Evolutionary conservation across 352 stramenopile species (phyloP).

Genomic region (Pythium aphanidermatum): DNA sequence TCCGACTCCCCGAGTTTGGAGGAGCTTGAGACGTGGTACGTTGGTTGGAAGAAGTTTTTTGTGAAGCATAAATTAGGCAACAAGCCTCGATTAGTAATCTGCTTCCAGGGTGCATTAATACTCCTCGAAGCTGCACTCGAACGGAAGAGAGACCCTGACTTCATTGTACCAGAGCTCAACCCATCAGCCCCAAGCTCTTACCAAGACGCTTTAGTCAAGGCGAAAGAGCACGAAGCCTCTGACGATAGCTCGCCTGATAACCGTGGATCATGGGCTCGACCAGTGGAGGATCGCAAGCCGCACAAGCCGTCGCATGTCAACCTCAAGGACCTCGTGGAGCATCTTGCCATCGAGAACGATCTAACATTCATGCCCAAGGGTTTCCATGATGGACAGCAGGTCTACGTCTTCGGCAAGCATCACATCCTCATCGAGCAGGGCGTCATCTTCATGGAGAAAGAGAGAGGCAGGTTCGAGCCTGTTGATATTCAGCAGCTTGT

Average conservation of each 20-base stretch:
- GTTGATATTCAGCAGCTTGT: slow-evolving; percentile 75
- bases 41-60: slow-evolving; percentile 82
- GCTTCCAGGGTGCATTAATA: slow-evolving; percentile 72
- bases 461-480: slow-evolving; percentile 61
- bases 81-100: slow-evolving; percentile 56
- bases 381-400: slow-evolving; percentile 66
- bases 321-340: slow-evolving; percentile 81
- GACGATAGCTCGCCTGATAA: background rate
- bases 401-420: slow-evolving; percentile 74
- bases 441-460: slow-evolving; percentile 64
- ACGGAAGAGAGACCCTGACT: slow-evolving; percentile 9
- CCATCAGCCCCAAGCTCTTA: slow-evolving; percentile 49
- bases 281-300: slow-evolving; percentile 9
- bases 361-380: slow-evolving; percentile 80
- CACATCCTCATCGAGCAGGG: slow-evolving; percentile 84
- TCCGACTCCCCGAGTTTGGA: slow-evolving; percentile 29
- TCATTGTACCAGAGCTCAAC: slow-evolving; percentile 46
- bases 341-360: slow-evolving; percentile 70
- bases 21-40: slow-evolving; percentile 82
- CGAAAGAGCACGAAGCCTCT: slow-evolving; percentile 15
- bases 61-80: slow-evolving; percentile 46
- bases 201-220: slow-evolving; percentile 64
- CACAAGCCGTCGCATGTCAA: slow-evolving; percentile 42
- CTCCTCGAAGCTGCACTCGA: slow-evolving; percentile 46
- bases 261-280: background rate